Base-by-base conservation (phyloP, 2,329 filamentous ascomycete species). In the Cladosporium sphaerospermum region DNA sequence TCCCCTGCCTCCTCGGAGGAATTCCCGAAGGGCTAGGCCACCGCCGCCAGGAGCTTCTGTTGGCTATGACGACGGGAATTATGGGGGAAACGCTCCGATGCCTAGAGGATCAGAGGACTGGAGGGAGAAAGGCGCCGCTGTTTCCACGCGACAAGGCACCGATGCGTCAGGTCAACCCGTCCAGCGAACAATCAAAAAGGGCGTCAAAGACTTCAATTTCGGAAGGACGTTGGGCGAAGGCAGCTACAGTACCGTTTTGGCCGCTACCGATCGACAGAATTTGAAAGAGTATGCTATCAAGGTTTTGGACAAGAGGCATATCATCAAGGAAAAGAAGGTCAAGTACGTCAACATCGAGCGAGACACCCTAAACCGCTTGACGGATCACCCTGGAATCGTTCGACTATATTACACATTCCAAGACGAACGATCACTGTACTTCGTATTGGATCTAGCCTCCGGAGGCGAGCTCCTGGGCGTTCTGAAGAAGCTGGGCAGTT, bases 321-420 rank as follows among this genome's bases (percentile, higher is more conserved):
- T 99, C 66, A 99, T 99, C 77, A 99, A 97, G 72, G 93, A 99
- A 74, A 97, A 96, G 73, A 99, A 99, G 78, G 95, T 99, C 66
- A 99, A 99, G 78, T 99, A 99, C 67, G 93, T 99, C 71, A 99
- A 97, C 72, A 99, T 99, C 64, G 93, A 99, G 72, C 96, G 96
- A 74, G 92, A 99, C 72, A 97, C 93, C 0, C 77, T 99, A 53
- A 99, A 99, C 67, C 85, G 93, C 58, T 77, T 99, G 54, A 97
- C 92, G 3, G 92, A 99, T 59, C 93, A 99, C 66, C 93, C 93
- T 6, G 93, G 93, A 16, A 92, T 99, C 55, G 91, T 99, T 54
- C 87, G 93, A 57, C 78, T 99, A 41, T 99, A 97, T 72, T 99
- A 99, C 72, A 99, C 93, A 1, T 99, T 99, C 66, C 93, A 99